Base-by-base conservation (phyloP, 805 yeast genomes). In the Zygosaccharomyces gambellarensis region DNA sequence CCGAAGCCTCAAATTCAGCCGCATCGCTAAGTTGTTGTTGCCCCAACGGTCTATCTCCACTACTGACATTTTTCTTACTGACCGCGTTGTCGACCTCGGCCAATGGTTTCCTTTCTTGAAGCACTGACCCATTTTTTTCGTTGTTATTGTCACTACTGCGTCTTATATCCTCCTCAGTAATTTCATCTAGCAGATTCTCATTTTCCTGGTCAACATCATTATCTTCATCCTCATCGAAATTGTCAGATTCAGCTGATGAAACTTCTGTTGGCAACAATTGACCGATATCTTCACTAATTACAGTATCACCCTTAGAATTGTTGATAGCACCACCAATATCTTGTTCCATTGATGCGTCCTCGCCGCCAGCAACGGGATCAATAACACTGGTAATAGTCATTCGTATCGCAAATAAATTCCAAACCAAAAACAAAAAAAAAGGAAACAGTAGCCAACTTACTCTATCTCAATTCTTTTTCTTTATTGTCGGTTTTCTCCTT, bases 141-240 rank as follows among this genome's bases (percentile, higher is more conserved):
- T 71, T 53, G 5, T 47, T 40, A 34, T 46, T 51, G 12, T 30
- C 59, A 25, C 46, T 21, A 21, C 34, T 55, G 11, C 38, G 39
- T 41, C 54, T 47, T 46, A 51, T 71, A 40, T 69, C 63, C 47
- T 56, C 56, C 41, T 43, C 57, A 14, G 43, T 54, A 43, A 48
- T 51, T 19, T 51, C 54, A 17, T 52, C 58, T 55, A 51, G 23
- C 25, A 39, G 48, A 14, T 48, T 48, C 9, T 53, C 54, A 5
- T 47, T 58, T 7, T 50, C 59, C 25, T 46, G 51, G 6, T 50
- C 57, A 21, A 46, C 55, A 10, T 48, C 50, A 10, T 53, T 51
- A 4, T 47, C 60, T 3, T 50, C 59, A 28, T 47, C 53, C 10
- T 50, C 57, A 14, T 51, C 56, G 3, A 43, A 56, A 17, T 45